Evolutionary conservation across 23 red algal genomes (phyloP).

Genomic region (Gracilaria domingensis): DNA sequence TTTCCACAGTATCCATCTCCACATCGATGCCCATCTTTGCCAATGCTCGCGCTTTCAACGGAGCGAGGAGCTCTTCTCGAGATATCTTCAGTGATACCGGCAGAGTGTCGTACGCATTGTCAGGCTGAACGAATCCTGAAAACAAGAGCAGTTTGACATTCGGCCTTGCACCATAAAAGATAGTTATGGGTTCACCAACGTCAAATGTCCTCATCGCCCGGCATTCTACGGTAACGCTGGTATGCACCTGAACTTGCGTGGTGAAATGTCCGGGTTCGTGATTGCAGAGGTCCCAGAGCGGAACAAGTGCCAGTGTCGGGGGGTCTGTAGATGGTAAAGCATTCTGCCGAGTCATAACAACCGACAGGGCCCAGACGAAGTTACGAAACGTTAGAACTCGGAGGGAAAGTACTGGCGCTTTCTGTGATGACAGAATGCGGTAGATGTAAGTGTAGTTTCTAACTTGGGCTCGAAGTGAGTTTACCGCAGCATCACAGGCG

Average conservation of each 20-base stretch:
- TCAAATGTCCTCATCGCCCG: conserved; percentile 62
- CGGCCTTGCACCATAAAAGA: conserved; percentile 73
- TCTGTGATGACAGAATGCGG: neutral
- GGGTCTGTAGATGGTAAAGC: conserved; percentile 29
- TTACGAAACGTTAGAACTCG: conserved; percentile 26
- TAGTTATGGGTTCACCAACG: conserved; percentile 64
- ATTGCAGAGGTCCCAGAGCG: conserved; percentile 86
- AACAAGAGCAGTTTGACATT: conserved; percentile 67
- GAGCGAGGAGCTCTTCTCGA: neutral
- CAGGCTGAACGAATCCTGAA: conserved; percentile 72
- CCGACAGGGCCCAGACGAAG: conserved; percentile 72
- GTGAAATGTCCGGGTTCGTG: conserved; percentile 51
- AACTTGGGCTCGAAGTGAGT: conserved; percentile 46
- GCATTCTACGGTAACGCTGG: conserved; percentile 57
- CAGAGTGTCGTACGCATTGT: conserved; percentile 47
- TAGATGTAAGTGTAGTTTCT: conserved; percentile 72
- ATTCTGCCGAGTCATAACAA: conserved; percentile 85
- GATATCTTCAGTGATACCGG: conserved; percentile 4
- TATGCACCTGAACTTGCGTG: conserved; percentile 46
- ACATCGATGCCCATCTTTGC: conserved; percentile 37
- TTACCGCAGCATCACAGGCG: conserved; percentile 29
- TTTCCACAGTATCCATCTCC: neutral
- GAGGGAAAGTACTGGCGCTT: conserved; percentile 22
- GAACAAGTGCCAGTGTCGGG: conserved; percentile 54
- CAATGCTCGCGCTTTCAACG: conserved; percentile 13